Conservation (phyloP, 2,329 filamentous ascomycete species). For the Xylaria sp. region DNA sequence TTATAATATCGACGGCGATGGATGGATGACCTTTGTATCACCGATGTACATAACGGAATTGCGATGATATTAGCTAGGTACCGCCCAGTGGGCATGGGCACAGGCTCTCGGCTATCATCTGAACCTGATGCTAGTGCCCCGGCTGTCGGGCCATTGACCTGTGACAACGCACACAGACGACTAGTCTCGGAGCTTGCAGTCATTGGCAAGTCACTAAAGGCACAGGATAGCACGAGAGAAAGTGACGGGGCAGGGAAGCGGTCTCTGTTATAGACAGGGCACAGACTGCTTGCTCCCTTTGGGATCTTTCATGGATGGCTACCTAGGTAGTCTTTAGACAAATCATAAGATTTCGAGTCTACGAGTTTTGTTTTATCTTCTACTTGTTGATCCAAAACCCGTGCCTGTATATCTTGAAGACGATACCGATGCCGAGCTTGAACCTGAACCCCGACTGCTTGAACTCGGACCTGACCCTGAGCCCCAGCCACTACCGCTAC, state of each 20-base stretch:
- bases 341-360: background rate
- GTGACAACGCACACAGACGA: conserved; percentile 1
- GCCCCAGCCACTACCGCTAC: conserved; percentile 41
- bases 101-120: conserved; percentile 1
- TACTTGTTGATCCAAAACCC: conserved; percentile 72
- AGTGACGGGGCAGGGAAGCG: background rate
- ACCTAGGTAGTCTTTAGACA: background rate
- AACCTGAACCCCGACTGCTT: conserved; percentile 36
- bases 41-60: conserved; percentile 26
- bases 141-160: background rate
- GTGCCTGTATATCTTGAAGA: conserved; percentile 68
- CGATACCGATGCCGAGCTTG: conserved; percentile 47
- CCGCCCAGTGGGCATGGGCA: conserved; percentile 3
- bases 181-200: conserved; percentile 3
- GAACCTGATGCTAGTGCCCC: conserved; percentile 15
- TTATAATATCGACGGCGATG: conserved; percentile 24
- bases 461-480: conserved; percentile 26
- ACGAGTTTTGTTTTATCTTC: conserved; percentile 14
- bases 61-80: background rate
- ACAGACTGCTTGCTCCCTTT: background rate
- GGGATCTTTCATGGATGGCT: conserved; percentile 2
- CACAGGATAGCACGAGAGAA: conserved; percentile 27
- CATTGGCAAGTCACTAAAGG: conserved; percentile 3
- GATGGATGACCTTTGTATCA: conserved; percentile 20
- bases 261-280: conserved; percentile 13